Conservation (phyloP, 495 filamentous ascomycete species). For the Aspergillus baeticus region DNA sequence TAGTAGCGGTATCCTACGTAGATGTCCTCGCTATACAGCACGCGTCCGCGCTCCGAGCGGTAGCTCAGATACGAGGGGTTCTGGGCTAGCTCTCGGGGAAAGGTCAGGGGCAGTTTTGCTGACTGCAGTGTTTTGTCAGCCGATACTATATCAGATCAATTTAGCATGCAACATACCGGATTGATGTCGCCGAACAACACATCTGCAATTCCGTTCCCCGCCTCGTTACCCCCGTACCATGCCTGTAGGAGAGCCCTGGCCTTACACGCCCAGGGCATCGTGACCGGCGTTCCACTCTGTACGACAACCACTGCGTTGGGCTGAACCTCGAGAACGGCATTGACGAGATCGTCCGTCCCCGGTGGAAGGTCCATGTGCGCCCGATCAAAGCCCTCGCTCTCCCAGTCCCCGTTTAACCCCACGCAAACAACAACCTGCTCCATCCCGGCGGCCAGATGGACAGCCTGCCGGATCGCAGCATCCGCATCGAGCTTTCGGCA, state of each 20-base stretch:
- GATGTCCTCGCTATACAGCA: constrained; percentile 72
- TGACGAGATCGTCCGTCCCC: constrained; percentile 53
- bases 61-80: constrained; percentile 72
- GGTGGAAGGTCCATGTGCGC: constrained; percentile 72
- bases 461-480: constrained; percentile 56
- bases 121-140: constrained; percentile 22
- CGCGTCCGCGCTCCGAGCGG: constrained; percentile 67
- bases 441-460: constrained; percentile 53
- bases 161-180: constrained; percentile 24
- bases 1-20: constrained; percentile 82
- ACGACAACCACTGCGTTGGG: constrained; percentile 65
- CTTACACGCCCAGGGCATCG: constrained; percentile 72
- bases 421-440: constrained; percentile 74
- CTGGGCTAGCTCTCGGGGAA: constrained; percentile 60
- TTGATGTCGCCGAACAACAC: constrained; percentile 48
- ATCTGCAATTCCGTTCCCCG: constrained; percentile 55
- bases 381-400: constrained; percentile 78
- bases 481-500: too few species aligned
- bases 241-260: constrained; percentile 67
- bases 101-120: constrained; percentile 56
- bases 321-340: too few species aligned
- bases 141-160: too few species aligned
- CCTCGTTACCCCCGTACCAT: constrained; percentile 63
- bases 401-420: constrained; percentile 80
- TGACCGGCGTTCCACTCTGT: constrained; percentile 77